A percentile compares a stretch with the other conserved stretches of the same genome.
These are phyloP conservation scores for Capsaspora owczarzaki DNA, from an alignment of 78 protist species.

Conservation along the genomic window DNA sequence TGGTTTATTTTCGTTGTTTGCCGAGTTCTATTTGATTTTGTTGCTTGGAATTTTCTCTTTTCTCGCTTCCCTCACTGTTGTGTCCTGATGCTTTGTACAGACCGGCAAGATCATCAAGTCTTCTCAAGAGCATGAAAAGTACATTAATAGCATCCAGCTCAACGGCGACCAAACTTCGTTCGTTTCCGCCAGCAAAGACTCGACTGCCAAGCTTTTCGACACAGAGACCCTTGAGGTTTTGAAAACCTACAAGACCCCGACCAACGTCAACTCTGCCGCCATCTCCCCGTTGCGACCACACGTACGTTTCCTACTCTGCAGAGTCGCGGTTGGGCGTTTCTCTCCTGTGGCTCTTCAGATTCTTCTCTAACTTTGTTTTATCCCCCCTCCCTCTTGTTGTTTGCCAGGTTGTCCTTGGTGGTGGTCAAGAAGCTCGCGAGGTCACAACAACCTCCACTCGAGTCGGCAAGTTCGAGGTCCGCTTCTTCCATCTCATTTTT, in stretches of 20 bases:
- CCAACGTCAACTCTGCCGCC: slow-evolving; percentile 80
- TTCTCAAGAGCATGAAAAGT: not conserved
- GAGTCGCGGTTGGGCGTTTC: not conserved
- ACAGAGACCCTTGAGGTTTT: slow-evolving; percentile 43
- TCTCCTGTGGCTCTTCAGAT: not conserved
- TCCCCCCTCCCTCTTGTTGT: not conserved
- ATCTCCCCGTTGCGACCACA: slow-evolving; percentile 60
- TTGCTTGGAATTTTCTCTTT: no score
- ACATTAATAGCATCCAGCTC: slow-evolving; percentile 34
- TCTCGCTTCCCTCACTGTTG: not conserved
- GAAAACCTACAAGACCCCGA: slow-evolving; percentile 61
- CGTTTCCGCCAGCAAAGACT: slow-evolving; percentile 70
- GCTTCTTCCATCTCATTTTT: slow-evolving; percentile 69
- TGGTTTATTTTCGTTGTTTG: not conserved
- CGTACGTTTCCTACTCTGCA: slow-evolving; percentile 9
- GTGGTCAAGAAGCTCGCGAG: slow-evolving; percentile 81
- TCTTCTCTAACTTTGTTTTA: not conserved
- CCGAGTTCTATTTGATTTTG: not conserved
- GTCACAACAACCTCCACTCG: slow-evolving; percentile 72
- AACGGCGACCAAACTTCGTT: slow-evolving; percentile 40
- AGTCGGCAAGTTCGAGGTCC: slow-evolving; percentile 61
- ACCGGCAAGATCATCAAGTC: not conserved
- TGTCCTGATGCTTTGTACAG: not conserved
- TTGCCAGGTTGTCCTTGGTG: slow-evolving; percentile 57
- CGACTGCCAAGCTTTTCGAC: slow-evolving; percentile 72